Evolutionary conservation across 495 filamentous ascomycete species (phyloP).

Genomic region (Aspergillus campestris): DNA sequence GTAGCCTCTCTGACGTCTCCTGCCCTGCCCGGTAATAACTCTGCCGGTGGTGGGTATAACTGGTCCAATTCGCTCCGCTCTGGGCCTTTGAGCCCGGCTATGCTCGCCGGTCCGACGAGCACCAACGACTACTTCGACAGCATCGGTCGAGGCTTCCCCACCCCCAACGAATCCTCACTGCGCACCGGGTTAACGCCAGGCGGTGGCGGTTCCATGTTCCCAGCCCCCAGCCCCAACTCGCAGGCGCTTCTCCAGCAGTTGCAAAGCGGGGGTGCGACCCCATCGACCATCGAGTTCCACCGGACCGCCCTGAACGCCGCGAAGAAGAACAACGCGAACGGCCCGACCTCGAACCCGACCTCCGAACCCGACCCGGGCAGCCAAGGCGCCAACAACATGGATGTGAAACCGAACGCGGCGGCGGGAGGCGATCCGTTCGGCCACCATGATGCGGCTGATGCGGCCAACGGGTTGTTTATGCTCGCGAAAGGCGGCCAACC

Average conservation of each 20-base stretch:
- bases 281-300: constrained; percentile 88
- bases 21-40: constrained; percentile 63
- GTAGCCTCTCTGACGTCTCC: constrained; percentile 90
- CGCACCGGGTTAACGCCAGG: constrained; percentile 89
- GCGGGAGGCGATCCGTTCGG: constrained; percentile 55
- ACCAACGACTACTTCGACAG: constrained; percentile 73
- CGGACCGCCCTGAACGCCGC: constrained; percentile 81
- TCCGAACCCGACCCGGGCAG: constrained; percentile 39
- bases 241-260: constrained; percentile 72
- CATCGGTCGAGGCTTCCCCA: constrained; percentile 82
- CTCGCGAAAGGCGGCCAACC: constrained; percentile 62
- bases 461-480: constrained; percentile 90
- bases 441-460: constrained; percentile 84
- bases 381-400: constrained; percentile 36
- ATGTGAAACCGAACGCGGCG: constrained; percentile 36
- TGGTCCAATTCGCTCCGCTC: constrained; percentile 86
- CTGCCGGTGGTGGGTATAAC: constrained; percentile 52
- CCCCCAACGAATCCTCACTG: constrained; percentile 93
- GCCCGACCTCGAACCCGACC: constrained; percentile 43
- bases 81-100: constrained; percentile 91
- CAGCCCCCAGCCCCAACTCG: constrained; percentile 79
- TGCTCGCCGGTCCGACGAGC: constrained; percentile 80
- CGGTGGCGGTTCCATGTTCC: constrained; percentile 96
- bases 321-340: constrained; percentile 45
- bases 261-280: constrained; percentile 75